These are phyloP conservation scores for Metschnikowia lunata DNA, from an alignment of 805 yeast species.

Conservation along the genomic window DNA sequence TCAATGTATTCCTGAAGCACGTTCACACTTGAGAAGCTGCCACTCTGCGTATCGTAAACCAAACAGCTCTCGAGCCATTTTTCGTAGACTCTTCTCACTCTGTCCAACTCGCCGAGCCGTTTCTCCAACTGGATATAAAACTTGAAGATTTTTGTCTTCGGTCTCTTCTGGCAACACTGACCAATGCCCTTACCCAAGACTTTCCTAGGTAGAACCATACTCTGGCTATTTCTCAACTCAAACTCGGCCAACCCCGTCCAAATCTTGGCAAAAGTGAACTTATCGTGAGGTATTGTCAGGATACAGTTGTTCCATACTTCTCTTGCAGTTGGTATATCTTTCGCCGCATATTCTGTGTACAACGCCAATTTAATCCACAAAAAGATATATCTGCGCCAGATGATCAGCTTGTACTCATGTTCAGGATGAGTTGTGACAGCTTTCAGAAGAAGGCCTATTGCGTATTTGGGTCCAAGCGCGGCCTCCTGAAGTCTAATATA, in stretches of 20 bases:
- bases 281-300: slow-evolving; percentile 50
- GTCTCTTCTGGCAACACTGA: slow-evolving; percentile 33
- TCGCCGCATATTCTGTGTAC: slow-evolving; percentile 50
- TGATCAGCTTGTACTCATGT: slow-evolving; percentile 23
- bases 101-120: slow-evolving; percentile 68
- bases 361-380: slow-evolving; percentile 66
- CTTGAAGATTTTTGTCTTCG: slow-evolving; percentile 54
- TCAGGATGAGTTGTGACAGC: slow-evolving; percentile 42
- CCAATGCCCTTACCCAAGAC: slow-evolving; percentile 73
- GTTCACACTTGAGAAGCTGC: slow-evolving; percentile 1
- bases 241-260: slow-evolving; percentile 74
- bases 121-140: slow-evolving; percentile 67
- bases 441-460: slow-evolving; percentile 37
- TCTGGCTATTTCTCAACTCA: slow-evolving; percentile 59
- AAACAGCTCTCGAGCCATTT: slow-evolving; percentile 48
- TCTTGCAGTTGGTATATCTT: slow-evolving; percentile 45
- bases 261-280: slow-evolving; percentile 63
- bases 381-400: slow-evolving; percentile 68
- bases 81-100: slow-evolving; percentile 71
- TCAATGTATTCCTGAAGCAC: slow-evolving; percentile 64
- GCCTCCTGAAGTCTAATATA: slow-evolving; percentile 52
- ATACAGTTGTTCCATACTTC: slow-evolving; percentile 48
- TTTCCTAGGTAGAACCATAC: slow-evolving; percentile 50
- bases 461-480: slow-evolving; percentile 21
- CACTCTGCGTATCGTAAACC: slow-evolving; percentile 4